Evolutionary conservation across 2,329 filamentous ascomycete genomes (phyloP).

Genomic region (Trichothecium sympodiale): DNA sequence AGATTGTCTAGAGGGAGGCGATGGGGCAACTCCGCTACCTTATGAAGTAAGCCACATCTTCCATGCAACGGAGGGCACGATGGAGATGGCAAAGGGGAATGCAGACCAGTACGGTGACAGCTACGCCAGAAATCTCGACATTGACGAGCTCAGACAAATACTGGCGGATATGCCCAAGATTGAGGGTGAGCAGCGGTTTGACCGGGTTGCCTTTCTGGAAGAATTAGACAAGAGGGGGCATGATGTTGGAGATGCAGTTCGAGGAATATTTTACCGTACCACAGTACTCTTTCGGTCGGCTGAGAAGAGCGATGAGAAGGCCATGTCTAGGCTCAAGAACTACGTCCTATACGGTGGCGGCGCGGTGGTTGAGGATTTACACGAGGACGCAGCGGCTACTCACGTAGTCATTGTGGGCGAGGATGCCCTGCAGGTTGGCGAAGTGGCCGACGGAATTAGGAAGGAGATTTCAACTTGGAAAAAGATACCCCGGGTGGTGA

Average conservation of each 20-base stretch:
- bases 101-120: conserved; percentile 75
- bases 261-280: conserved; percentile 40
- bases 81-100: conserved; percentile 44
- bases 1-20: conserved; percentile 59
- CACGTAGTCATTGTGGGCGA: conserved; percentile 53
- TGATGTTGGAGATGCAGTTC: conserved; percentile 36
- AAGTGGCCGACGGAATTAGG: conserved; percentile 31
- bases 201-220: conserved; percentile 34
- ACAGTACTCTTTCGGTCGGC: conserved; percentile 27
- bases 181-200: conserved; percentile 27
- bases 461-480: conserved; percentile 25
- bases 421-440: conserved; percentile 24
- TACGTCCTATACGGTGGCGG: conserved; percentile 63
- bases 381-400: conserved; percentile 48
- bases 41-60: conserved; percentile 59
- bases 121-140: conserved; percentile 58
- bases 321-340: conserved; percentile 36
- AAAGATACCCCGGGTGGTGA: conserved; percentile 58
- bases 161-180: conserved; percentile 39
- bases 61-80: conserved; percentile 47
- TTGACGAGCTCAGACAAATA: conserved; percentile 49
- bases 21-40: conserved; percentile 51
- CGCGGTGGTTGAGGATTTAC: conserved; percentile 29
- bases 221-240: conserved; percentile 47
- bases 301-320: conserved; percentile 16